Conservation (phyloP, 2,329 filamentous ascomycete genomes). For the Cryphonectria nitschkei region DNA sequence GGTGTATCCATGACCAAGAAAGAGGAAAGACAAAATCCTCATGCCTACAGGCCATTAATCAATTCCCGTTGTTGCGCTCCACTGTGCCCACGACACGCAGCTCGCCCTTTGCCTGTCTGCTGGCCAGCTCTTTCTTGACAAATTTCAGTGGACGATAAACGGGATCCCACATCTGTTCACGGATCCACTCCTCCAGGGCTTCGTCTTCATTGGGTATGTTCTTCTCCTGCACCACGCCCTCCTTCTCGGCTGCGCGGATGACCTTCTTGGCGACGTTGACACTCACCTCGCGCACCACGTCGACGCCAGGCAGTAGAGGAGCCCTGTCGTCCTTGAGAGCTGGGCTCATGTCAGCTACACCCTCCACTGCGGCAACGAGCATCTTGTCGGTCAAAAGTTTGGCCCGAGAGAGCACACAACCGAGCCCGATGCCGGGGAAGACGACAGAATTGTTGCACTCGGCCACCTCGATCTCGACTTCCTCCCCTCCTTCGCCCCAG, state of each 20-base stretch:
- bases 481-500: slow-evolving; percentile 52
- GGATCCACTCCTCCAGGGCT: slow-evolving; percentile 71
- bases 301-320: slow-evolving; percentile 76
- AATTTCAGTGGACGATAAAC: slow-evolving; percentile 66
- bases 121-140: slow-evolving; percentile 56
- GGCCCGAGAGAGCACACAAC: slow-evolving; percentile 71
- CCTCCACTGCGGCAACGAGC: slow-evolving; percentile 79
- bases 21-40: too few relatives aligned
- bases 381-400: slow-evolving; percentile 73
- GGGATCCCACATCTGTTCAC: slow-evolving; percentile 80
- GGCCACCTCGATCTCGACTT: slow-evolving; percentile 57
- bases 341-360: slow-evolving; percentile 72
- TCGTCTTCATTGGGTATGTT: slow-evolving; percentile 62
- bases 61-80: slow-evolving; percentile 29
- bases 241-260: slow-evolving; percentile 70
- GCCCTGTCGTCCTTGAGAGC: slow-evolving; percentile 65
- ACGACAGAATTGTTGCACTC: slow-evolving; percentile 90
- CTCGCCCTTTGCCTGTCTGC: slow-evolving; percentile 63
- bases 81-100: slow-evolving; percentile 52
- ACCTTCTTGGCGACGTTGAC: slow-evolving; percentile 77
- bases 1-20: background rate
- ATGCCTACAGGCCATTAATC: background rate
- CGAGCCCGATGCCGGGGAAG: slow-evolving; percentile 85
- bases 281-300: slow-evolving; percentile 73
- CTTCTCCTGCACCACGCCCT: slow-evolving; percentile 67